Conservation (phyloP, 352 stramenopile genomes). For the Blastocystis sp. region DNA sequence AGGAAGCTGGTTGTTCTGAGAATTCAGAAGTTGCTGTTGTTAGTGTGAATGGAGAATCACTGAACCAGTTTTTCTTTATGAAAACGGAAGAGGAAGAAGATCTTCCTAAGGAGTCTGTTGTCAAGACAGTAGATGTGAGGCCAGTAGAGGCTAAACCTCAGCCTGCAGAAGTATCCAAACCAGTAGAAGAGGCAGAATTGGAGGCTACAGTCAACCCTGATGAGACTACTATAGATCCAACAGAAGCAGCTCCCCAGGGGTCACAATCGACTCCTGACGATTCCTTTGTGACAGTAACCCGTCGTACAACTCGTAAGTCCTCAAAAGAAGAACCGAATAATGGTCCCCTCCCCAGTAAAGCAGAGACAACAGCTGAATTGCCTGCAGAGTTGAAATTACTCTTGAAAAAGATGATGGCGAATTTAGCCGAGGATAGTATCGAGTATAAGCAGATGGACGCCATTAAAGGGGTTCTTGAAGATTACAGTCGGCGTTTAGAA, state of each 20-base stretch:
- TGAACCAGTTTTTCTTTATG: neutral
- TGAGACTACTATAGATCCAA: no score
- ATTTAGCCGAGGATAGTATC: neutral
- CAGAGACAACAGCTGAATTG: no score
- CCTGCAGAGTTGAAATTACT: neutral
- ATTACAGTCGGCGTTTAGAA: neutral
- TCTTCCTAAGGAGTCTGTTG: neutral
- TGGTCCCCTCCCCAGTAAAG: no score
- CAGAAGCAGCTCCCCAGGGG: no score
- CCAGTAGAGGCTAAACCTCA: neutral
- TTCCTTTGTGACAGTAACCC: neutral
- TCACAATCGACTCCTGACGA: neutral
- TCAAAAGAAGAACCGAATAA: no score
- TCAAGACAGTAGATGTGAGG: neutral
- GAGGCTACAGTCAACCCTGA: no score
- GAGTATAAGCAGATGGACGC: neutral
- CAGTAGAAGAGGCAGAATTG: no score
- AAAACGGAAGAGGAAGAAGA: neutral
- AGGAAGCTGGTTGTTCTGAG: constrained; percentile 40
- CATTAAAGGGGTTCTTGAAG: neutral
- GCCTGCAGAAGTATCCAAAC: no score
- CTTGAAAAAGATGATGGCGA: neutral
- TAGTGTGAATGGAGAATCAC: neutral
- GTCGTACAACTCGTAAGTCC: neutral
- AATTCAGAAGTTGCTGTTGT: neutral